Evolutionary conservation across 225 moss, liverwort and hornwort species (phyloP), one percentile per base, ranked within the genome.

Genomic region (Asterella californica): DNA sequence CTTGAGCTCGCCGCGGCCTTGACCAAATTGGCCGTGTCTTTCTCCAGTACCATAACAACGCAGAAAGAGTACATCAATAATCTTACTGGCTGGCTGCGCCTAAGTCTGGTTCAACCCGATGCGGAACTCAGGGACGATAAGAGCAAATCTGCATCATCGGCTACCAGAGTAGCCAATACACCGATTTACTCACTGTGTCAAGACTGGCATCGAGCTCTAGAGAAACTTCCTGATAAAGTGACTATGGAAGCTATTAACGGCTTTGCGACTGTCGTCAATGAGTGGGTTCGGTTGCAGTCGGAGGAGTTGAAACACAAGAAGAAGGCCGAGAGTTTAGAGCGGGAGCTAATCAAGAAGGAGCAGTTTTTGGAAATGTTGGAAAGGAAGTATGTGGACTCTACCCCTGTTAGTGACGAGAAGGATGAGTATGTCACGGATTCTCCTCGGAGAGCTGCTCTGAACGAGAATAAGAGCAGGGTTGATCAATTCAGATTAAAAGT

Each of bases 91-190:
- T 93, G 93, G 93, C 67, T 93, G 22, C 84, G 90, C 30, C 71
- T 93, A 10, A 90, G 91, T 53, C 83, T 93, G 17, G 87, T 93
- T 88, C 90, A 91, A 80, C 90, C 89, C 4, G 93, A 93, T 49
- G 90, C 63, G 5, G 81, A 91, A 81, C 90, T 88, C 14, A 90
- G 89, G 38, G 36, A 74, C 6, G 93, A 93, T 59, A 90, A 93
- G 76, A 77, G 1, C 78, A 90, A 48, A 83, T 60, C 76, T 61
- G 36, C 30, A 76, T 79, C 87, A 47, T 89, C 89, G 4, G 55
- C 86, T 0, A 74, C 79, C 46, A 78, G 74, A 32, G 76, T 75
- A 2, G 78, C 82, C 2, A 79, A 76, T 10, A 91, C 86, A 68
- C 90, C 91, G 14, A 87, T 91, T 59, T 91, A 90, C 42, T 70